Base-by-base conservation (phyloP, 2,329 filamentous ascomycete species). In the Ascochyta pisi region DNA sequence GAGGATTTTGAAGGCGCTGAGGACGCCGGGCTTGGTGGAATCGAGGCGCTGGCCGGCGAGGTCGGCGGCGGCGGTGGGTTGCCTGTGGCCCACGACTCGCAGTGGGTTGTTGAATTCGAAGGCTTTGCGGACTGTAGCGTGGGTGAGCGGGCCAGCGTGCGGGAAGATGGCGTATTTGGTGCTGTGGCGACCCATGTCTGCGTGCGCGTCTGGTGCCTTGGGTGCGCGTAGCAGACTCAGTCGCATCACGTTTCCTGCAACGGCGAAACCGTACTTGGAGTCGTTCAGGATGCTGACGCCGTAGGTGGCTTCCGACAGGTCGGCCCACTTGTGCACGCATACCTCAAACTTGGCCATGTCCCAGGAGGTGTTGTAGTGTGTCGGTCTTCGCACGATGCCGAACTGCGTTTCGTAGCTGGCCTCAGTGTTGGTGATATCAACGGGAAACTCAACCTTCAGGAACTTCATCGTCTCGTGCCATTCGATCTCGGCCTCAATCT, bases 261-360 rank as follows among this genome's bases (percentile, higher is more conserved):
- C 96, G 22, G 94, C 94, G 72, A 98, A 98, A 16, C 94, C 94
- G 72, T 96, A 98, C 76, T 97, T 97, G 79, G 88, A 91, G 76
- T 98, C 93, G 71, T 98, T 98, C 56, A 98, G 83, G 60, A 98
- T 90, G 2, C 91, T 94, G 7, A 98, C 92, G 61, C 93, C 93
- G 67, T 96, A 96, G 49, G 88, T 89, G 69, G 90, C 83, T 76
- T 97, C 93, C 0, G 90, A 94, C 24, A 97, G 80, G 75, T 97
- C 93, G 10, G 93, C 93, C 81, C 91, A 97, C 73, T 93, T 94
- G 80, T 97, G 93, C 74, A 90, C 94, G 82, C 92, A 96, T 47
- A 97, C 93, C 79, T 97, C 93, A 67, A 97, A 97, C 70, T 96
- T 96, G 70, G 93, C 93, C 92, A 96, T 96, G 71, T 96, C 92